Percentiles rank a stretch among this genome's conserved stretches.
These are phyloP conservation scores for Cordyceps sp. DNA, from an alignment of 2,329 filamentous ascomycete species.

Conservation along the genomic window DNA sequence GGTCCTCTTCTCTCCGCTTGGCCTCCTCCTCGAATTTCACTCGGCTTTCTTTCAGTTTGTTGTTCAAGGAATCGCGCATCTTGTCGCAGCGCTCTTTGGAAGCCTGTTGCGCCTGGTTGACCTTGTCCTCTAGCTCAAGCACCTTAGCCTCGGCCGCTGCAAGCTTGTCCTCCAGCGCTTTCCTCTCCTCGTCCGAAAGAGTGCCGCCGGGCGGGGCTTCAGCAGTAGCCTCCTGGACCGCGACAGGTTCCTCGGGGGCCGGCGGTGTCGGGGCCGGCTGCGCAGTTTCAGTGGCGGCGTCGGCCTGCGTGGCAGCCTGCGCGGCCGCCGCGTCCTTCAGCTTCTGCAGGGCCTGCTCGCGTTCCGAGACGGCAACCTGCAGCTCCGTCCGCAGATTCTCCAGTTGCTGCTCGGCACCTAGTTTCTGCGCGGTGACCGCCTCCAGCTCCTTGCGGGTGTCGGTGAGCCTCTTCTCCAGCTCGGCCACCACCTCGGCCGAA, in stretches of 20 bases:
- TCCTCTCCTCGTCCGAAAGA: conserved; percentile 40
- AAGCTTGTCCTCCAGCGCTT: conserved; percentile 45
- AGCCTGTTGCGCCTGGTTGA: conserved; percentile 38
- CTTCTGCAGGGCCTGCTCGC: conserved; percentile 39
- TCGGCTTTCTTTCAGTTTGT: conserved; percentile 52
- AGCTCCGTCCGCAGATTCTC: conserved; percentile 40
- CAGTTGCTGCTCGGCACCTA: conserved; percentile 48
- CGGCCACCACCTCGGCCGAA: conserved; percentile 27
- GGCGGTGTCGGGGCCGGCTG: not conserved
- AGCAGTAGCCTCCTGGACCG: no score
- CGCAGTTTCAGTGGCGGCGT: not conserved
- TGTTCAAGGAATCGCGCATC: conserved; percentile 52
- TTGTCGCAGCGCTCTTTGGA: conserved; percentile 50
- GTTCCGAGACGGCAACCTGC: conserved; percentile 41
- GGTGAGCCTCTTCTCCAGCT: conserved; percentile 31
- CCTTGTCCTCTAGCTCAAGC: conserved; percentile 46
- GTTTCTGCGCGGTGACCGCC: conserved; percentile 49
- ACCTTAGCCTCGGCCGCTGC: conserved; percentile 43
- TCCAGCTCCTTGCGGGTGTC: conserved; percentile 45
- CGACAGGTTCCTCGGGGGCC: no score
- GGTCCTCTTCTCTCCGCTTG: conserved; percentile 33
- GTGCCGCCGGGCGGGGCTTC: no score
- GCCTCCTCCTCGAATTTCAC: conserved; percentile 32
- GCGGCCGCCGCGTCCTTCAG: conserved; percentile 14
- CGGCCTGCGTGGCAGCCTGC: conserved; percentile 2